Conservation (phyloP, 116 monocot genomes). For the Papilionanthe hybrid region DNA sequence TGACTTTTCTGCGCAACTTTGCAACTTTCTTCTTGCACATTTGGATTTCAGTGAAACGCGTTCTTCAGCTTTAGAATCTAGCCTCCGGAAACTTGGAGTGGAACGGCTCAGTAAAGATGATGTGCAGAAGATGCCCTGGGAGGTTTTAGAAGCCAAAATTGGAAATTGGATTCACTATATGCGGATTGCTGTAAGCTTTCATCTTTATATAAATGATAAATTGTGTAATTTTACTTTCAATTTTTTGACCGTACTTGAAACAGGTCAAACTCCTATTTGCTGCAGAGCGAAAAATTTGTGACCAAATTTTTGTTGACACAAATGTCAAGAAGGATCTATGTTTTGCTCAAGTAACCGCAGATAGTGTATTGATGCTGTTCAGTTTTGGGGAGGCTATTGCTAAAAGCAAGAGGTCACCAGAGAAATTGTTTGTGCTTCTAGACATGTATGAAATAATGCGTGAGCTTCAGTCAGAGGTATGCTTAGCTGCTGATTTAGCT, state of each 20-base stretch:
- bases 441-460: constrained; percentile 99
- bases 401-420: constrained; percentile 86
- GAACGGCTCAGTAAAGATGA: constrained; percentile 90
- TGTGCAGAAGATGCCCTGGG: constrained; percentile 92
- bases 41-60: constrained; percentile 57
- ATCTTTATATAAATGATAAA: neutral
- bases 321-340: constrained; percentile 65
- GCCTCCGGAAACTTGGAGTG: constrained; percentile 78
- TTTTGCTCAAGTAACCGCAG: constrained; percentile 83
- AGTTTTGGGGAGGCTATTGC: constrained; percentile 98
- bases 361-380: constrained; percentile 69
- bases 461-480: constrained; percentile 89
- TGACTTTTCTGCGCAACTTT: neutral
- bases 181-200: constrained; percentile 76
- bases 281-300: constrained; percentile 74
- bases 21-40: neutral
- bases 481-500: neutral
- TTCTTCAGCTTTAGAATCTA: constrained; percentile 66
- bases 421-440: constrained; percentile 91
- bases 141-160: constrained; percentile 89
- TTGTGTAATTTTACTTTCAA: neutral
- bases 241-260: constrained; percentile 15
- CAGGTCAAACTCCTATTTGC: constrained; percentile 92
- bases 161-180: constrained; percentile 97
- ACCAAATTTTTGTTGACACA: constrained; percentile 70